Evolutionary conservation across 1,284 basidiomycete species (phyloP).

Genomic region (Gomphus sp.): DNA sequence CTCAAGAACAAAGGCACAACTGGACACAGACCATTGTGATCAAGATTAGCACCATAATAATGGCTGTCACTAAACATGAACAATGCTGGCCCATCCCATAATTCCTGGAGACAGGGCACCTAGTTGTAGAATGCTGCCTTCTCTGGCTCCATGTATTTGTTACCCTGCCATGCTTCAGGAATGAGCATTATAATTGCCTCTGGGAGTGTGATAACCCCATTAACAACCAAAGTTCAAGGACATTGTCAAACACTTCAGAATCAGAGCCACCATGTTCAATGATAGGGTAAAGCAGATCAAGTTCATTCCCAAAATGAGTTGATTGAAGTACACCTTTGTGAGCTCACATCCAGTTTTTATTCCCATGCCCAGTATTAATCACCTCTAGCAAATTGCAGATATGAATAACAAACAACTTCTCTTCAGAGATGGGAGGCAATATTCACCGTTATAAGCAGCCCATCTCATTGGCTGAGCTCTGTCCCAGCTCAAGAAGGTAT

Average conservation of each 20-base stretch:
- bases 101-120: slow-evolving; percentile 92
- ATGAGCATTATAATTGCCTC: too few species aligned
- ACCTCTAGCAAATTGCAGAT: slow-evolving; percentile 52
- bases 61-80: slow-evolving; percentile 96
- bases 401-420: slow-evolving; percentile 12
- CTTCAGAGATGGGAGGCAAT: neutral
- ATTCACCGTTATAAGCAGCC: slow-evolving; percentile 93
- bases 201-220: slow-evolving; percentile 89
- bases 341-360: slow-evolving; percentile 98
- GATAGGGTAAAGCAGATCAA: slow-evolving; percentile 90
- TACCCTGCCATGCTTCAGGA: too few species aligned
- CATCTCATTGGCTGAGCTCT: too few species aligned
- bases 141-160: too few species aligned
- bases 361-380: slow-evolving; percentile 94
- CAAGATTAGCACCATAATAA: slow-evolving; percentile 93
- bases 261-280: too few species aligned
- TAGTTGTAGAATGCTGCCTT: slow-evolving; percentile 95
- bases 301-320: slow-evolving; percentile 81
- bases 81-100: slow-evolving; percentile 94
- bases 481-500: too few species aligned
- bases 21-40: slow-evolving; percentile 89
- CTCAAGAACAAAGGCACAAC: too few species aligned
- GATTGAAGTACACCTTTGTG: slow-evolving; percentile 90
- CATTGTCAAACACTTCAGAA: slow-evolving; percentile 94
- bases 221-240: slow-evolving; percentile 88